Base-by-base conservation (phyloP, 352 stramenopile genomes). In the Phytophthora colocasiae region DNA sequence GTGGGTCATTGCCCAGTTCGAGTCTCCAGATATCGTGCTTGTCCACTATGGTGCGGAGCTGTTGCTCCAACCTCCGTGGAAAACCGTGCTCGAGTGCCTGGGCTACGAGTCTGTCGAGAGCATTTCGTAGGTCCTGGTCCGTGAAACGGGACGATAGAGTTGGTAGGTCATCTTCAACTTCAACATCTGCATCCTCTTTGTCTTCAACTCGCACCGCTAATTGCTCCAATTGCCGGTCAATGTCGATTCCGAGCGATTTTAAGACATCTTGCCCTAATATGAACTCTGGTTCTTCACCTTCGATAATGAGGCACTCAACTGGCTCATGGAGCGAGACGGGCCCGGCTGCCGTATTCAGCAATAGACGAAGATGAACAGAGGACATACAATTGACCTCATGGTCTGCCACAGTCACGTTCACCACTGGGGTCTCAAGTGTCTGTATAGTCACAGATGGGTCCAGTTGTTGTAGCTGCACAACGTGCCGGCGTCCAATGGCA, bases 371-470 rank as follows among this genome's bases (percentile, higher is more conserved):
- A n/a, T n/a, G n/a, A n/a, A n/a, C n/a, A n/a, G n/a, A n/a, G n/a
- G n/a, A n/a, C n/a, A n/a, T n/a, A n/a, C n/a, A n/a, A n/a, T n/a
- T n/a, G n/a, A n/a, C n/a, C n/a, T n/a, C n/a, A n/a, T n/a, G n/a
- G n/a, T n/a, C n/a, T n/a, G n/a, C n/a, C n/a, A n/a, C n/a, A 3
- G 49, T 34, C 8, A 34, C 31, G 17, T 56, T 56, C 17, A 56
- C 32, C 1, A 56, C 11, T 14, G 49, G 49, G 6, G 19, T 14
- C n/a, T 12, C 34, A 17, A 56, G 11, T 7, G 17, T 3, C 14
- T 8, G n/a, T 19, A 38, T 10, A 2, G 6, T 32, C 4, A 38
- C 49, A 0, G 49, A 56, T 15, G 31, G 8, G 34, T 56, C 34
- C 4, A 9, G 9, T 9, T 38, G 6, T 7, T 46, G 8, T 46